Evolutionary conservation across 768 basidiomycete genomes (phyloP).

Genomic region (Russula earlei): DNA sequence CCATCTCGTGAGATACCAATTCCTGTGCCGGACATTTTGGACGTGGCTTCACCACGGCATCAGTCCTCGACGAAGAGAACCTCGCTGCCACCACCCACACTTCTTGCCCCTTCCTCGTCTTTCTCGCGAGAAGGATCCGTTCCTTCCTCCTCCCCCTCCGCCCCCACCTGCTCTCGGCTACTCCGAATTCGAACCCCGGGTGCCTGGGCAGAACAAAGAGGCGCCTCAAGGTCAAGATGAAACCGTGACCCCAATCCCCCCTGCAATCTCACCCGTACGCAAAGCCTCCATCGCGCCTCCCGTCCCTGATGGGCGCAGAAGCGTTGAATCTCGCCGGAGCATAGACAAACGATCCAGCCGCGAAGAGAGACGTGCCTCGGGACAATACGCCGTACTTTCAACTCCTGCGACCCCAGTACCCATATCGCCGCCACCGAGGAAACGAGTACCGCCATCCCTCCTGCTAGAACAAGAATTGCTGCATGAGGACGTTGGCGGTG

Average conservation of each 20-base stretch:
- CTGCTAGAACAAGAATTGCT: conserved; percentile 16
- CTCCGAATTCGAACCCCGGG: conserved; percentile 7
- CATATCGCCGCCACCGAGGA: conserved; percentile 2
- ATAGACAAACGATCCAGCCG: not conserved
- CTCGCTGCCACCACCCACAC: conserved; percentile 12
- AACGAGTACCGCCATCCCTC: conserved; percentile 7
- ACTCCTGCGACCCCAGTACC: not conserved
- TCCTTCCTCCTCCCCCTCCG: conserved; percentile 1
- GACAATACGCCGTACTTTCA: not conserved
- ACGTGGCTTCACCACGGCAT: conserved; percentile 1
- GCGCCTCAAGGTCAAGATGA: conserved; percentile 1
- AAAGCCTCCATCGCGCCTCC: conserved; percentile 5
- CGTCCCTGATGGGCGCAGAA: conserved; percentile 7
- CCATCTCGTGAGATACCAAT: conserved; percentile 1
- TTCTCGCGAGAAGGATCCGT: not conserved
- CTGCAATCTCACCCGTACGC: not conserved
- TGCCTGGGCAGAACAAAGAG: conserved; percentile 2
- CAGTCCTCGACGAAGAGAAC: conserved; percentile 9
- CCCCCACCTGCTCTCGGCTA: not conserved
- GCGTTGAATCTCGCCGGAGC: conserved; percentile 10
- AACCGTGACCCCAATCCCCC: not conserved
- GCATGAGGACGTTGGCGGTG: conserved; percentile 35
- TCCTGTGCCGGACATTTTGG: not conserved
- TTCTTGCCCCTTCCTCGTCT: conserved; percentile 8
- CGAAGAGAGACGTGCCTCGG: conserved; percentile 9